Percentiles rank a stretch among this genome's conserved stretches.
Evolutionary conservation across 179 eudicot species (phyloP).

Genomic region (Patellifolia procumbens): DNA sequence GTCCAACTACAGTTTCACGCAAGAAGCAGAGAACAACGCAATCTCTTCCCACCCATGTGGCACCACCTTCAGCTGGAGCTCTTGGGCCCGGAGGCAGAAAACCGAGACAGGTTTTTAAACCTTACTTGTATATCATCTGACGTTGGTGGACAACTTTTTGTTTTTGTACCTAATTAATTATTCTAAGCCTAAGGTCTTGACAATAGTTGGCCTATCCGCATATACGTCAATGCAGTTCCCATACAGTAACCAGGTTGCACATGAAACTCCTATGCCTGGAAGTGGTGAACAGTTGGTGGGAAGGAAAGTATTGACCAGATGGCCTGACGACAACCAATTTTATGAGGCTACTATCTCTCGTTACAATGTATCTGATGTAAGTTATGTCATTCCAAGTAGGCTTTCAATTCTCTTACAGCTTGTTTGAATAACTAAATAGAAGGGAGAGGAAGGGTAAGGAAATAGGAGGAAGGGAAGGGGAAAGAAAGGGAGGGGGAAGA

Average conservation of each 20-base stretch:
- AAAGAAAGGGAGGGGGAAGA: no score
- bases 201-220: slow-evolving; percentile 25
- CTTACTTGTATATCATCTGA: slow-evolving; percentile 15
- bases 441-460: no score
- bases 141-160: slow-evolving; percentile 10
- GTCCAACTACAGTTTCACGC: slow-evolving; percentile 56
- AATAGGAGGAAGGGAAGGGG: no score
- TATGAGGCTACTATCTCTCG: slow-evolving; percentile 48
- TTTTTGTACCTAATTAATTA: slow-evolving; percentile 6
- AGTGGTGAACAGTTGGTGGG: slow-evolving; percentile 42
- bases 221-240: slow-evolving; percentile 36
- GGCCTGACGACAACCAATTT: slow-evolving; percentile 54
- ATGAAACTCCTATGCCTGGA: slow-evolving; percentile 37
- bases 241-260: slow-evolving; percentile 33
- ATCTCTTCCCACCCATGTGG: slow-evolving; percentile 40
- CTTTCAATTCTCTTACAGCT: slow-evolving; percentile 4
- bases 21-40: slow-evolving; percentile 63
- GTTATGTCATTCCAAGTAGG: slow-evolving; percentile 22
- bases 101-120: slow-evolving; percentile 44
- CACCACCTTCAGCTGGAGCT: slow-evolving; percentile 43
- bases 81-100: slow-evolving; percentile 53
- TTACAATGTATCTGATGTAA: slow-evolving; percentile 45
- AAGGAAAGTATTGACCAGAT: slow-evolving; percentile 48
- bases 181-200: slow-evolving; percentile 21
- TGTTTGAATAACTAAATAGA: no score